These are phyloP conservation scores for Trichocomaceae sp. DNA, from an alignment of 2,329 filamentous ascomycete genomes.

Conservation along the genomic window DNA sequence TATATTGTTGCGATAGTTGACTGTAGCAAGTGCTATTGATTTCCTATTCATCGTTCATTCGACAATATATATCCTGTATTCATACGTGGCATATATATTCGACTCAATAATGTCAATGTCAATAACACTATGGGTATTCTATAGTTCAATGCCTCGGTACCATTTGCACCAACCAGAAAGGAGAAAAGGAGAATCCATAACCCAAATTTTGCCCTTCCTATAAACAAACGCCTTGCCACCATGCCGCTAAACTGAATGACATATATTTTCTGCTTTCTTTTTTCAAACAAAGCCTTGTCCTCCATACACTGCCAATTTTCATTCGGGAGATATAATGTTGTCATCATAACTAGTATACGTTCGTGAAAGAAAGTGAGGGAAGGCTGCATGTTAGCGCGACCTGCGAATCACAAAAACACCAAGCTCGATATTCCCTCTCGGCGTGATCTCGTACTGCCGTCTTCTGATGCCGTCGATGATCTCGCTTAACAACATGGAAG, in stretches of 20 bases:
- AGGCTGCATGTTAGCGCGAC: constrained; percentile 23
- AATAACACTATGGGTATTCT: constrained; percentile 12
- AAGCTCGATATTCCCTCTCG: constrained; percentile 40
- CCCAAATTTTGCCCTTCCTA: constrained; percentile 16
- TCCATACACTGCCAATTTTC: background rate
- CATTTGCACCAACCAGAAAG: constrained; percentile 16
- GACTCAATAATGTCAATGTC: background rate
- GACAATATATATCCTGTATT: background rate
- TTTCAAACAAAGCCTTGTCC: background rate
- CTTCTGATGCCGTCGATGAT: constrained; percentile 53
- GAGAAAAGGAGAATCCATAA: constrained; percentile 14
- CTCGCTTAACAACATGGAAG: constrained; percentile 52
- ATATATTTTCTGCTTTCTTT: background rate
- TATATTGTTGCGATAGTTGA: no score
- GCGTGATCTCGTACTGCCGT: constrained; percentile 41
- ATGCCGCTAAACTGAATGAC: constrained; percentile 9
- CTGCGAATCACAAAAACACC: constrained; percentile 46
- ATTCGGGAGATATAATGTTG: background rate
- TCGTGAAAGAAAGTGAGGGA: background rate
- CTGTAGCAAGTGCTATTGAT: no score
- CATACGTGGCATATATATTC: background rate
- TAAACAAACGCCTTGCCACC: constrained; percentile 15
- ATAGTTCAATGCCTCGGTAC: constrained; percentile 12
- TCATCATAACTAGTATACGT: background rate
- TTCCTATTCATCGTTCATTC: background rate